Evolutionary conservation across 1,139 yeast genomes (phyloP).

Genomic region (Blastobotrys capitulatus): DNA sequence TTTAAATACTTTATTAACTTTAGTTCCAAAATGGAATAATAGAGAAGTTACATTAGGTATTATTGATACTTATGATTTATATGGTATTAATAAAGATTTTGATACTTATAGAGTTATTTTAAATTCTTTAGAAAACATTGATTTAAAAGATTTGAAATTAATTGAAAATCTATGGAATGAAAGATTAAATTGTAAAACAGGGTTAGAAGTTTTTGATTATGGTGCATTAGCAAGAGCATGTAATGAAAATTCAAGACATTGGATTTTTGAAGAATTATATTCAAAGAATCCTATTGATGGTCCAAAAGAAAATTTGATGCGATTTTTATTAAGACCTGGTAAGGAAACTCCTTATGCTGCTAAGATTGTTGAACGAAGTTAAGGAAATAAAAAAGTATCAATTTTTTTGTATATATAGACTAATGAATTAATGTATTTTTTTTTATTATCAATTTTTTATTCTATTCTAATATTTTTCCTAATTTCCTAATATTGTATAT

Average conservation of each 20-base stretch:
- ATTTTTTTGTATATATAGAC: neutral
- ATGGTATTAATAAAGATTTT: constrained; percentile 55
- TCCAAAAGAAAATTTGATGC: neutral
- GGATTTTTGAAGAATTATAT: constrained; percentile 14
- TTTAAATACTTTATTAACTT: constrained; percentile 68
- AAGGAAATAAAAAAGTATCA: neutral
- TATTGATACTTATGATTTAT: constrained; percentile 54
- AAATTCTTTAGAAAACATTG: constrained; percentile 67
- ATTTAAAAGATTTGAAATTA: constrained; percentile 50
- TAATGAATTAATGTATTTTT: neutral
- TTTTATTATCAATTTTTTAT: neutral
- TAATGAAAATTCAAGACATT: constrained; percentile 24
- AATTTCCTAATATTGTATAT: neutral
- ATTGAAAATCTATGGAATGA: constrained; percentile 53
- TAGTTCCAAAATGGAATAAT: constrained; percentile 59
- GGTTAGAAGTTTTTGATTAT: constrained; percentile 75
- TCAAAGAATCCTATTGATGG: neutral
- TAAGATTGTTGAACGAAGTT: constrained; percentile 1
- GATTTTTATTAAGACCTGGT: constrained; percentile 7
- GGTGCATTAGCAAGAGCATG: constrained; percentile 51
- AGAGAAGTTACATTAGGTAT: constrained; percentile 59
- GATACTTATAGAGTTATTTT: constrained; percentile 73
- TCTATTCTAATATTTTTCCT: neutral
- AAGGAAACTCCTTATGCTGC: constrained; percentile 9
- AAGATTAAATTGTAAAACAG: constrained; percentile 42